Percentiles rank a stretch among this genome's conserved stretches.
These are phyloP conservation scores for Styphnolobium japonicum DNA, from an alignment of 306 rosid species.

Conservation along the genomic window DNA sequence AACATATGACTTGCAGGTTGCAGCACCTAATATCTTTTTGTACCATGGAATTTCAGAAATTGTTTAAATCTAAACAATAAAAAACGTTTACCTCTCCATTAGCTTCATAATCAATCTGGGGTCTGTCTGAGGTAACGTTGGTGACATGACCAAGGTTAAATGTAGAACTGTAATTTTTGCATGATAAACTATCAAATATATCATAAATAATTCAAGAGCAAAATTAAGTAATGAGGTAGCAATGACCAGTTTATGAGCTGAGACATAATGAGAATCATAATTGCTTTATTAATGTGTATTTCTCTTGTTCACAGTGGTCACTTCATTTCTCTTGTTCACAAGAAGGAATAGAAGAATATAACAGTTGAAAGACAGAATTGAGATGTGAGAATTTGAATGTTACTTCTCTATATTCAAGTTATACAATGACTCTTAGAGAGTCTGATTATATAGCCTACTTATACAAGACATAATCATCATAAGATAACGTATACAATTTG, in stretches of 20 bases:
- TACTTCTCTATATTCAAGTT: no score
- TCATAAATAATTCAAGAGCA: conserved; percentile 7
- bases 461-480: no score
- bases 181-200: conserved; percentile 24
- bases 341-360: neutral
- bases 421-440: no score
- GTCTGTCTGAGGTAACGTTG: conserved; percentile 32
- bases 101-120: conserved; percentile 60
- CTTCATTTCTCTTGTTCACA: conserved; percentile 5
- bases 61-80: conserved; percentile 20
- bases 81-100: conserved; percentile 77
- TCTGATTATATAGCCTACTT: no score
- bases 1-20: conserved; percentile 21
- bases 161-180: conserved; percentile 50
- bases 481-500: no score
- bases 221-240: conserved; percentile 4
- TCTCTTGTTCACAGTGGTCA: neutral
- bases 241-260: conserved; percentile 14
- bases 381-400: no score
- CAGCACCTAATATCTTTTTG: conserved; percentile 17
- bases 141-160: conserved; percentile 57
- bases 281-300: neutral
- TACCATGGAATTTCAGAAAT: neutral
- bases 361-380: no score
- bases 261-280: neutral